These are phyloP conservation scores for Scutellaria barbata DNA, from an alignment of 257 asterid species.

Conservation along the genomic window DNA sequence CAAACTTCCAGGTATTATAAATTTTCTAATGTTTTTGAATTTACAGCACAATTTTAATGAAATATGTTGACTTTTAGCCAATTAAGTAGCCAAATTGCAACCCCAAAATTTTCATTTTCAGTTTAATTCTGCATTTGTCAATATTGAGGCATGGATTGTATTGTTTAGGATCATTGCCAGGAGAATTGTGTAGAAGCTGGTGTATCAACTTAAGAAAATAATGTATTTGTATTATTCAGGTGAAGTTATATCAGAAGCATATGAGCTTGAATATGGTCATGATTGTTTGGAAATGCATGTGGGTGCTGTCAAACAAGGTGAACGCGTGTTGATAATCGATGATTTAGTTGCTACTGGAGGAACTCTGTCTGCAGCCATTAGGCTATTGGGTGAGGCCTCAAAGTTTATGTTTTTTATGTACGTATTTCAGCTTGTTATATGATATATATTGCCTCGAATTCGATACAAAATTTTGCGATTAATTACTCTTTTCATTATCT, in stretches of 20 bases:
- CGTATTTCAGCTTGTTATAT: background rate
- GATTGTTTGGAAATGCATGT: slow-evolving; percentile 88
- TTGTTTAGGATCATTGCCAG: too few relatives aligned
- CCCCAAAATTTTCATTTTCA: too few relatives aligned
- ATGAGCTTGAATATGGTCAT: slow-evolving; percentile 83
- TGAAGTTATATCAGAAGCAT: slow-evolving; percentile 67
- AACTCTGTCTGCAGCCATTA: slow-evolving; percentile 81
- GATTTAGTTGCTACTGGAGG: slow-evolving; percentile 97
- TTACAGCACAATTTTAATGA: background rate
- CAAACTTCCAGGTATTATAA: slow-evolving; percentile 66
- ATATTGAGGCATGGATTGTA: too few relatives aligned
- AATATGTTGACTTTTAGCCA: background rate
- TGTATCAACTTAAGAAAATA: background rate
- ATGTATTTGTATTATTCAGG: slow-evolving; percentile 51
- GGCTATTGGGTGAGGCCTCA: slow-evolving; percentile 63
- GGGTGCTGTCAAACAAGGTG: slow-evolving; percentile 70
- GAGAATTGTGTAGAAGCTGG: background rate
- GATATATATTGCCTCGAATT: slow-evolving; percentile 2
- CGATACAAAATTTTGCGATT: background rate
- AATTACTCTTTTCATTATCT: background rate
- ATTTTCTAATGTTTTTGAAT: background rate
- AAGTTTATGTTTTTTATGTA: background rate
- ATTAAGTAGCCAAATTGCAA: background rate
- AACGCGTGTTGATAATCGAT: slow-evolving; percentile 71
- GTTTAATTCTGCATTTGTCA: too few relatives aligned